Evolutionary conservation across 2,329 filamentous ascomycete species (phyloP), one percentile per base, ranked within the genome.

Genomic region (Colletotrichum lentis): DNA sequence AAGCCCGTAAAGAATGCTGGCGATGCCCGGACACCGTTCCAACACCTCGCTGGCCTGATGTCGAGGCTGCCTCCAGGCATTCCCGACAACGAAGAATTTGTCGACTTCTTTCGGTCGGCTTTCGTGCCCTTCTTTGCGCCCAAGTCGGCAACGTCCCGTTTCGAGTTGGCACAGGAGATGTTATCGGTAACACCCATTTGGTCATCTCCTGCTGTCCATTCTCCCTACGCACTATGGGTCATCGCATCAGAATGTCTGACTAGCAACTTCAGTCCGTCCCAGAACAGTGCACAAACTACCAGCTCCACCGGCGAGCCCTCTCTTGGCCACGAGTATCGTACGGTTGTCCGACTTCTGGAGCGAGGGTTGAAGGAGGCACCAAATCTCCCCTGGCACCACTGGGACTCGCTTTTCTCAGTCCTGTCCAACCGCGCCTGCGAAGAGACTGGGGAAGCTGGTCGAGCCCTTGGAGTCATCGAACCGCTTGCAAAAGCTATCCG

Each of bases 271-370:
- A 80, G 81, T 35, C 75, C 87, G 20, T 69, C 70, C 37, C 76
- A 81, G 76, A 72, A 72, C 63, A 82, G 76, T 70, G 70, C 75
- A 60, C 78, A 77, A 41, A 79, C 77, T 20, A 80, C 75, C 56
- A 79, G 77, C 71, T 84, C 79, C 16, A 73, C 73, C 10, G 76
- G 73, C 39, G 81, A 83, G 10, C 77, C 83, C 66, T 80, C 87
- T 43, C 76, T 90, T 62, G 87, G 90, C 16, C 86, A 88, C 12
- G 89, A 93, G 64, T 94, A 92, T 71, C 88, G 91, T 10, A 87
- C 91, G 59, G 80, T 91, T 27, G 83, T 90, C 18, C 89, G 86
- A 20, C 85, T 96, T 41, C 82, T 97, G 3, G 85, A 90, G 72
- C 80, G 84, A 71, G 88, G 91, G 20, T 76, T 91, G 55, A 77